Percentiles rank a stretch among this genome's conserved stretches.
Conservation (phyloP, 495 filamentous ascomycete species). For the Penicillium robsamsonii region DNA sequence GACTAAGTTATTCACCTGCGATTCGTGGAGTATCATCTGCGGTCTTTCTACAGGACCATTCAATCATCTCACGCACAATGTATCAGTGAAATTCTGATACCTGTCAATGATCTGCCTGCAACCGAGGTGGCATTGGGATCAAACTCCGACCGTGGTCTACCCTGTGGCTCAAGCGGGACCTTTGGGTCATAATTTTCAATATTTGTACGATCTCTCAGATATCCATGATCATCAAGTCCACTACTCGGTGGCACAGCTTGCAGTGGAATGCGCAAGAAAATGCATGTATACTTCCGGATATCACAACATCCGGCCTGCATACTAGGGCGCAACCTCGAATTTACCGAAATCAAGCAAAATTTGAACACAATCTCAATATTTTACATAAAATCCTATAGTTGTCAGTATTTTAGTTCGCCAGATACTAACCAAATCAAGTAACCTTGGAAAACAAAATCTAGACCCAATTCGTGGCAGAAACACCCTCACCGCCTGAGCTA, state of each 20-base stretch:
- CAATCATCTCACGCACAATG: not conserved
- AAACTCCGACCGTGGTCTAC: not conserved
- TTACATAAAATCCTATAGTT: not conserved
- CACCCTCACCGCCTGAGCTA: conserved; percentile 25
- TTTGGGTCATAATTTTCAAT: not conserved
- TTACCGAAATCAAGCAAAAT: too few species aligned
- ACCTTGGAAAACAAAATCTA: conserved; percentile 4
- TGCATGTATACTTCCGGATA: conserved; percentile 11
- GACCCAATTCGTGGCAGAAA: conserved; percentile 24
- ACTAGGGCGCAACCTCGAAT: not conserved
- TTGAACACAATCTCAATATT: not conserved
- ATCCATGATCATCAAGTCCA: not conserved
- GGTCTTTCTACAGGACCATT: not conserved
- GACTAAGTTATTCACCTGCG: conserved; percentile 45
- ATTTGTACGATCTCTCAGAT: not conserved
- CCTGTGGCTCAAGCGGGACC: not conserved
- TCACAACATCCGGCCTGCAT: conserved; percentile 8
- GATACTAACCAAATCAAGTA: conserved; percentile 10
- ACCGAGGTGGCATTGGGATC: not conserved
- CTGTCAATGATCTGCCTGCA: conserved; percentile 4
- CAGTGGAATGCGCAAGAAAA: conserved; percentile 3
- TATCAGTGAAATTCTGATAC: conserved; percentile 1
- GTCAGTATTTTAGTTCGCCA: not conserved
- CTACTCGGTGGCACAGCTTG: conserved; percentile 4
- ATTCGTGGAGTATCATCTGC: not conserved